Base-by-base conservation (phyloP, 129 eudicot species). In the Flaveria trinervia region DNA sequence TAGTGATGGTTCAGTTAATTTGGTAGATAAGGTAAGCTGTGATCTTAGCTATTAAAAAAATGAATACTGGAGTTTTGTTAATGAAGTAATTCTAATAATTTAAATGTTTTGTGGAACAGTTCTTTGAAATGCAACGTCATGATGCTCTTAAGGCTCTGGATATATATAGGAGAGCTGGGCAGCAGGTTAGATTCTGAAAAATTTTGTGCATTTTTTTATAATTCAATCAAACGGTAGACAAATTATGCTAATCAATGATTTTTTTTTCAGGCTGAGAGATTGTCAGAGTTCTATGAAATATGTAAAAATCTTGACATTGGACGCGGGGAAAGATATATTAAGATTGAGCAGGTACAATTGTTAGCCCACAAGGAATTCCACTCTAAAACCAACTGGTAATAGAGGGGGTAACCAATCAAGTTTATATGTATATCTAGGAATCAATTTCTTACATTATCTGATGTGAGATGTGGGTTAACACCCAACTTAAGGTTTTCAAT, bases 141-240 rank as follows among this genome's bases (percentile, higher is more conserved):
- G 93, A 88, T 74, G 93, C 96, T 41, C 88, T 90, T 60, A 83
- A 78, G 85, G 91, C 96, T 46, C 86, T 90, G 22, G 96, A 86
- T 65, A 88, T 88, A 76, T 88, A 90, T 56, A 83, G 83, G 79
- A 88, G 83, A 78, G 86, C 93, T 30, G 82, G 68, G 33, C 85
- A 86, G 20, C 93, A 90, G 88, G 96, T 86, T 80, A 65, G 48
- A 45, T 39, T 79, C 71, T 15, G 23, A 57, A 9, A 13, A 10
- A 2, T 52, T 30, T 26, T 77, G 28, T 70, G 55, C 60, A 68
- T 17, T 4, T 25, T 25, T 49, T 25, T n/a, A 49, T 17, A 68
- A 11, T 68, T 49, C 9, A 65, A 61, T 3, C 23, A 26, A 51
- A 70, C 20, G 77, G 50, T 17, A 23, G 46, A 76, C 70, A 50